Conservation (phyloP, 164 flowering plant genomes). For the Magnolia kwangsiensis region DNA sequence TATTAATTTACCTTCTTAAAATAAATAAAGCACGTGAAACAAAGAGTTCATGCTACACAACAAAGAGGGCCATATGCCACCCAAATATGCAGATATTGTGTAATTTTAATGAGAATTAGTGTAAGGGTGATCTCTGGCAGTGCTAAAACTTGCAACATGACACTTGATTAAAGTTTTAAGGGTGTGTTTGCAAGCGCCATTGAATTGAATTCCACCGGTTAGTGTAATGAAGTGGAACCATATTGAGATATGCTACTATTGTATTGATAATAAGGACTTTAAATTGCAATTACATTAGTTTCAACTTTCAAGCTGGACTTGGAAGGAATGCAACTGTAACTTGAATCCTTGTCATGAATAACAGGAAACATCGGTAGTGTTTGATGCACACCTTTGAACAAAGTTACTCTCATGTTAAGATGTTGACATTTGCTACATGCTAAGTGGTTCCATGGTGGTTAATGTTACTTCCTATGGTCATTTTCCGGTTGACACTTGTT, state of each 20-base stretch:
- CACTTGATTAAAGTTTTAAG: too few species aligned
- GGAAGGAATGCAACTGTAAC: too few species aligned
- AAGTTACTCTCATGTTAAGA: not conserved
- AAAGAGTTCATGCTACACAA: not conserved
- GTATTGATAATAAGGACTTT: too few species aligned
- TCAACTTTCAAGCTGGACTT: too few species aligned
- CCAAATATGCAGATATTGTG: not conserved
- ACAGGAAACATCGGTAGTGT: not conserved
- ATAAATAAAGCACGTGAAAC: not conserved
- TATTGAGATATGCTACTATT: too few species aligned
- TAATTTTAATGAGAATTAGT: not conserved
- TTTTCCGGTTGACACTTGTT: not conserved
- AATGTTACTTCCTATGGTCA: not conserved
- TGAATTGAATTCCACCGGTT: too few species aligned
- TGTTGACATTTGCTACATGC: not conserved
- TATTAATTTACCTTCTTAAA: too few species aligned
- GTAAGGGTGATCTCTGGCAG: not conserved
- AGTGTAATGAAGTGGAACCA: too few species aligned
- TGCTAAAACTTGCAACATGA: too few species aligned
- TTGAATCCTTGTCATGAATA: not conserved
- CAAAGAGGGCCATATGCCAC: not conserved
- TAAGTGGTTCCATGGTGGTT: not conserved
- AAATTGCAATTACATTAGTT: too few species aligned
- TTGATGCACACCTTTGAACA: not conserved
- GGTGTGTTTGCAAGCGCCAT: too few species aligned